Evolutionary conservation across 2,329 filamentous ascomycete species (phyloP).

Genomic region (Ascochyta rabiei): DNA sequence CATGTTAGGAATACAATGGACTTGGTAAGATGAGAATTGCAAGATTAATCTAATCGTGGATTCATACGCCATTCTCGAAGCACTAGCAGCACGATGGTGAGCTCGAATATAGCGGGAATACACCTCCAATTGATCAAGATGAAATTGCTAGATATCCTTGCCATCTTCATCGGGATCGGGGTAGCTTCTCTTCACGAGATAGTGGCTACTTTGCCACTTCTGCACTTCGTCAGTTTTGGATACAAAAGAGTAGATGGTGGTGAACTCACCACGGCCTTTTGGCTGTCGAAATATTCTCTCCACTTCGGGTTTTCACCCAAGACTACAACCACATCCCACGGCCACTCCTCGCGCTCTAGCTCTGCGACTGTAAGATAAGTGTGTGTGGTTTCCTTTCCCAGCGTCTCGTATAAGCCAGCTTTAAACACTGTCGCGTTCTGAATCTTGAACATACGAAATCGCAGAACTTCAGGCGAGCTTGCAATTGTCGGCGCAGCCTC

Average conservation of each 20-base stretch:
- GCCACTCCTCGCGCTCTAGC: conserved; percentile 17
- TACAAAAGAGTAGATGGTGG: background rate
- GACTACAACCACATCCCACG: conserved; percentile 16
- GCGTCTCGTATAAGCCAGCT: conserved; percentile 9
- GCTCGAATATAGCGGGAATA: background rate
- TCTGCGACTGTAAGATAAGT: conserved; percentile 15
- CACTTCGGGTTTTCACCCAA: conserved; percentile 17
- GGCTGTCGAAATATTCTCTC: conserved; percentile 17
- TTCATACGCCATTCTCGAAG: background rate
- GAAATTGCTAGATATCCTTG: background rate
- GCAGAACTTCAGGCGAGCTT: conserved; percentile 13
- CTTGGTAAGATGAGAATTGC: background rate
- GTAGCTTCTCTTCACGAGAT: conserved; percentile 13
- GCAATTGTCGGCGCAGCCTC: conserved; percentile 15
- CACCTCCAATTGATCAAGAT: background rate
- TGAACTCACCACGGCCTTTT: conserved; percentile 12
- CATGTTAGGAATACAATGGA: background rate
- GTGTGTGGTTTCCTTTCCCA: conserved; percentile 4
- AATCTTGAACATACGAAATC: conserved; percentile 18
- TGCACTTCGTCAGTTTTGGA: conserved; percentile 2
- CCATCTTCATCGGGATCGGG: conserved; percentile 1
- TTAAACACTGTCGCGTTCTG: conserved; percentile 16
- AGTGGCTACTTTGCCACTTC: conserved; percentile 20
- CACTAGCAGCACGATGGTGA: background rate
- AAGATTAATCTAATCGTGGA: background rate